phyloP scores from a whole-genome alignment of 2,329 filamentous ascomycete genomes.

The Didymella segeticola region DNA sequence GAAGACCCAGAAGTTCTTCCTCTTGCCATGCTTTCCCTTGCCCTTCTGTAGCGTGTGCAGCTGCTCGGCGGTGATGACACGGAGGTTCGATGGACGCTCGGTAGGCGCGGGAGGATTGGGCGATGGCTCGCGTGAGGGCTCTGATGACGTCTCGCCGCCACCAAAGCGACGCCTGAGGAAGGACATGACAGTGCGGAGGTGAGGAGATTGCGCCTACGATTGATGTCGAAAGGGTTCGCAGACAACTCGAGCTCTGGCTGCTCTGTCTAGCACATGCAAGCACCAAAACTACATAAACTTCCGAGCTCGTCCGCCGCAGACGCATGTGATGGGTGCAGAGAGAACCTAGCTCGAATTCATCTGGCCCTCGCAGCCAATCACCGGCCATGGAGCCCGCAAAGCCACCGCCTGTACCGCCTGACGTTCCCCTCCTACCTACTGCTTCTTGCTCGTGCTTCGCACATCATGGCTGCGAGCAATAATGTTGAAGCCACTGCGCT shows the following conservation, averaged over 20 bases:
- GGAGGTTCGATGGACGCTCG: constrained; percentile 53
- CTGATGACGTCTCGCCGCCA: constrained; percentile 38
- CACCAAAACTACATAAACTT: constrained; percentile 1
- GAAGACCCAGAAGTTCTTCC: constrained; percentile 83
- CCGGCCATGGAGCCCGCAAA: not conserved
- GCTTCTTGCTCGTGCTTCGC: not conserved
- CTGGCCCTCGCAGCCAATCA: constrained; percentile 3
- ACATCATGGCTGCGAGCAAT: constrained; percentile 12
- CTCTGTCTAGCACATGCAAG: constrained; percentile 7
- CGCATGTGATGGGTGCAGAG: constrained; percentile 9
- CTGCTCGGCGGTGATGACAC: constrained; percentile 60
- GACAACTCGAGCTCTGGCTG: constrained; percentile 1
- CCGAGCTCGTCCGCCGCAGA: constrained; percentile 5
- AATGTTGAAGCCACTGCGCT: constrained; percentile 17
- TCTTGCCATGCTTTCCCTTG: constrained; percentile 61
- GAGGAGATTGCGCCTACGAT: not conserved
- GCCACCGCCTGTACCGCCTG: constrained; percentile 1
- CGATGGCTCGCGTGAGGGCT: constrained; percentile 27
- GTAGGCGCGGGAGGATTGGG: constrained; percentile 39
- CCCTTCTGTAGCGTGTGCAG: constrained; percentile 56
- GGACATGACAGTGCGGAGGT: constrained; percentile 38
- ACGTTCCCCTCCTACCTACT: constrained; percentile 3
- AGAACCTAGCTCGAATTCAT: not conserved
- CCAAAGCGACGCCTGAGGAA: constrained; percentile 48
- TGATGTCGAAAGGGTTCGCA: too few species aligned